phyloP scores from a whole-genome alignment of 2,329 filamentous ascomycete species.

The Aspergillus hiratsukae region DNA sequence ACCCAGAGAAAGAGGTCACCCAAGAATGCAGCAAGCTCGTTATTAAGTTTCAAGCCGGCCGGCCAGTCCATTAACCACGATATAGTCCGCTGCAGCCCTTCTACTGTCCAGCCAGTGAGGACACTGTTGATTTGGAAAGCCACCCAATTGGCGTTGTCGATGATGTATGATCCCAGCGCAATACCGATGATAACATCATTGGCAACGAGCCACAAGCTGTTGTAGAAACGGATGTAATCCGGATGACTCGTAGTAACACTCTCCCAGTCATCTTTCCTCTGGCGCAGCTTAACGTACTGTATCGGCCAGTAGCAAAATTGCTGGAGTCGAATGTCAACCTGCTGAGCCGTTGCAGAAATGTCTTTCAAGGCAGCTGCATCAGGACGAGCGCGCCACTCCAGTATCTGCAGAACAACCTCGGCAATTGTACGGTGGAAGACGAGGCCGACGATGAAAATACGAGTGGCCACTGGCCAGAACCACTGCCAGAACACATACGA shows the following conservation, averaged over 20 bases:
- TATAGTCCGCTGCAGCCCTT: conserved; percentile 82
- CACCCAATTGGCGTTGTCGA: conserved; percentile 85
- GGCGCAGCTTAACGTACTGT: conserved; percentile 87
- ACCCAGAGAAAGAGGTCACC: conserved; percentile 97
- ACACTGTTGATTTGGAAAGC: conserved; percentile 72
- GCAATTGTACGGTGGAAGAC: conserved; percentile 75
- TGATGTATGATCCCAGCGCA: conserved; percentile 91
- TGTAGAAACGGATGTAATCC: conserved; percentile 98
- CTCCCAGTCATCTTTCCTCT: conserved; percentile 86
- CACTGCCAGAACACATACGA: conserved; percentile 70
- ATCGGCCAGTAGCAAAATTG: conserved; percentile 99
- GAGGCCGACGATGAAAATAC: conserved; percentile 70
- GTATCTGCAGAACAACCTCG: conserved; percentile 69
- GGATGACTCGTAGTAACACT: conserved; percentile 93
- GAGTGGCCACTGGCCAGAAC: conserved; percentile 70
- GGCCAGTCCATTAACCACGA: conserved; percentile 95
- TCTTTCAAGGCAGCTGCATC: conserved; percentile 86
- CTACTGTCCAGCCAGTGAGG: conserved; percentile 77
- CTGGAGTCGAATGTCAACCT: conserved; percentile 92
- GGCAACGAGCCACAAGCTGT: conserved; percentile 94
- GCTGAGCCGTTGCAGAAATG: conserved; percentile 91
- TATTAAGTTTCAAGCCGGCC: conserved; percentile 91
- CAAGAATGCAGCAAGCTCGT: conserved; percentile 85
- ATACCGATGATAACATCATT: conserved; percentile 99
- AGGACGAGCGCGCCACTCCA: conserved; percentile 80